phyloP scores from a whole-genome alignment of 2,329 filamentous ascomycete species.

The Nothophoma quercina region DNA sequence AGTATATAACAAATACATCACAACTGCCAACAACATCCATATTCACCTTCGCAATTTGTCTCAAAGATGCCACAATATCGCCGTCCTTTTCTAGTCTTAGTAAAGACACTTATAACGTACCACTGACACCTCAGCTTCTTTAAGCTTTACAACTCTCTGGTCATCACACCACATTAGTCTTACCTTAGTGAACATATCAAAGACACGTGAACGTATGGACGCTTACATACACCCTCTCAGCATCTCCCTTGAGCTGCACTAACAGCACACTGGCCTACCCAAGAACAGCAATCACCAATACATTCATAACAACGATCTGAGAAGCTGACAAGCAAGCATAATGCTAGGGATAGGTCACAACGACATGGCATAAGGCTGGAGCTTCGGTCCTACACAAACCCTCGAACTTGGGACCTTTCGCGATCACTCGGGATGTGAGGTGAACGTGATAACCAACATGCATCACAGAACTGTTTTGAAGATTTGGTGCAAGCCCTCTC shows the following conservation, averaged over 20 bases:
- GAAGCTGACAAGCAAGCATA: neutral
- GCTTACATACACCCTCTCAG: neutral
- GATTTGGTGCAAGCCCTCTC: neutral
- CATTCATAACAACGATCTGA: neutral
- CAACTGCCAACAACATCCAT: too few species aligned
- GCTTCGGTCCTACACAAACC: neutral
- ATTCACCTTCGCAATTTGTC: too few species aligned
- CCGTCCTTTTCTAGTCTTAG: neutral
- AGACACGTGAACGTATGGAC: neutral
- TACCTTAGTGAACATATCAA: neutral
- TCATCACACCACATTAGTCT: neutral
- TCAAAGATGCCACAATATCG: neutral
- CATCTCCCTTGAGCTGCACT: neutral
- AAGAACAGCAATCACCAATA: too few species aligned
- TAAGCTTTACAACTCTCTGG: neutral
- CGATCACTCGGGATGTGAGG: constrained; percentile 10
- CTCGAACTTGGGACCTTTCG: constrained; percentile 33
- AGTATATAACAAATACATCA: neutral
- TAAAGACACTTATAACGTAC: neutral
- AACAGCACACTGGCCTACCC: neutral
- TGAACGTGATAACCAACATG: neutral
- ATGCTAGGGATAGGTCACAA: neutral
- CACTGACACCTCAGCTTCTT: neutral
- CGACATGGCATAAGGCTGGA: neutral
- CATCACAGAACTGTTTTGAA: neutral